phyloP scores from a whole-genome alignment of 78 protist genomes.

The Tieghemostelium lacteum region DNA sequence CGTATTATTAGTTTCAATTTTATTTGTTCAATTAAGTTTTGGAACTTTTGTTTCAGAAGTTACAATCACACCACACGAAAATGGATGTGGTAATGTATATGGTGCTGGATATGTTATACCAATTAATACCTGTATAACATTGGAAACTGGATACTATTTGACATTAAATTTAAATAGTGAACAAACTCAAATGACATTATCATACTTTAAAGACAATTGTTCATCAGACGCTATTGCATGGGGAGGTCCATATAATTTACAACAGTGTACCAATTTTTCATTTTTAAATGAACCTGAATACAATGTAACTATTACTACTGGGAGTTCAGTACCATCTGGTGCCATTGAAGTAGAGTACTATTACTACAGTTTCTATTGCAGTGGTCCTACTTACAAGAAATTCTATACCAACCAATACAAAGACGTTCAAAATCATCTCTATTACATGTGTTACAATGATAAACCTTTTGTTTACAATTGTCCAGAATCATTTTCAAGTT shows the following conservation, averaged over 20 bases:
- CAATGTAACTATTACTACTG: neutral
- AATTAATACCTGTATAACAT: neutral
- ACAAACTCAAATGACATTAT: neutral
- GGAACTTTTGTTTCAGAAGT: no score
- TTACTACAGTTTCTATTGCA: conserved; percentile 26
- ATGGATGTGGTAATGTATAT: neutral
- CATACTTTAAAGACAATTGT: neutral
- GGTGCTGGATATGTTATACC: conserved; percentile 38
- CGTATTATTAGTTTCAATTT: no score
- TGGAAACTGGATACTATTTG: neutral
- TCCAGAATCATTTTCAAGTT: neutral
- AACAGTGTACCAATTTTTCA: neutral
- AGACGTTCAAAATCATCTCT: neutral
- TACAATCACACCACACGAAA: neutral
- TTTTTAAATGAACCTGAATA: neutral
- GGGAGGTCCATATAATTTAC: neutral
- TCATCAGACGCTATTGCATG: neutral
- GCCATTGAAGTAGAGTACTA: conserved; percentile 2
- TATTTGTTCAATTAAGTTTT: no score
- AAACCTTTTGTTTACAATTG: conserved; percentile 29
- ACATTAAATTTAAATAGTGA: neutral
- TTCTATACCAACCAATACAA: conserved; percentile 13
- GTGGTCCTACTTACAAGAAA: conserved; percentile 32
- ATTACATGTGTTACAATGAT: conserved; percentile 4
- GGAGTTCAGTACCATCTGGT: neutral